Conservation (phyloP, 2,329 filamentous ascomycete species). For the Fusarium falciforme region DNA sequence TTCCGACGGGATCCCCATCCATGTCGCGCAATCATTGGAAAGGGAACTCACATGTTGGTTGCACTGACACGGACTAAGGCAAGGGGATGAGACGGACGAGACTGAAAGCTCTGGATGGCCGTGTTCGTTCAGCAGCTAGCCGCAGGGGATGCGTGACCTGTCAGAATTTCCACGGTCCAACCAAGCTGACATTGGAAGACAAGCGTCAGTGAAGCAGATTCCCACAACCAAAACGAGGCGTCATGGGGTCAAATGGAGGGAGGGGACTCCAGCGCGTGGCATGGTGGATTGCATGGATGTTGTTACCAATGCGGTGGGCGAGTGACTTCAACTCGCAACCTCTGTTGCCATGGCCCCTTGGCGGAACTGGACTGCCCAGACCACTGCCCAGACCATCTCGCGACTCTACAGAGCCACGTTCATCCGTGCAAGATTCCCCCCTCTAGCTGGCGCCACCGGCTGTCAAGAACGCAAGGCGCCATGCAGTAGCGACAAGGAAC, state of each 20-base stretch:
- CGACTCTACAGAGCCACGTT: background rate
- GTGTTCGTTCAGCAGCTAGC: background rate
- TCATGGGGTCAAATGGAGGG: background rate
- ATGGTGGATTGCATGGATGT: background rate
- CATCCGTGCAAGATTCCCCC: background rate
- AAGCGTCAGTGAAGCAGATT: background rate
- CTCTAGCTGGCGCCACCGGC: background rate
- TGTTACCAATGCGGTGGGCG: conserved; percentile 2
- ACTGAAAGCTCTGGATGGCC: background rate
- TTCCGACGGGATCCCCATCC: background rate
- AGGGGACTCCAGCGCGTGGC: background rate
- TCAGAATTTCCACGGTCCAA: background rate
- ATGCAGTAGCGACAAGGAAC: background rate
- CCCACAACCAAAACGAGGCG: background rate
- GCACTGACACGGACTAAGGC: background rate
- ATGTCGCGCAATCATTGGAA: background rate
- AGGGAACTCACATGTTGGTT: background rate
- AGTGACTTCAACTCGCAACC: background rate
- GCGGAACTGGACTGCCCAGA: background rate
- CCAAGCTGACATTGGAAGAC: background rate
- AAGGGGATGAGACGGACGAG: background rate
- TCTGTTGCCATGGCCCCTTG: background rate
- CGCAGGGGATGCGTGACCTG: conserved; percentile 3
- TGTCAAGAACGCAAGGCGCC: background rate
- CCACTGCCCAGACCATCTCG: background rate